Conservation (phyloP, 2,329 filamentous ascomycete species). For the Dactylellina sp. region DNA sequence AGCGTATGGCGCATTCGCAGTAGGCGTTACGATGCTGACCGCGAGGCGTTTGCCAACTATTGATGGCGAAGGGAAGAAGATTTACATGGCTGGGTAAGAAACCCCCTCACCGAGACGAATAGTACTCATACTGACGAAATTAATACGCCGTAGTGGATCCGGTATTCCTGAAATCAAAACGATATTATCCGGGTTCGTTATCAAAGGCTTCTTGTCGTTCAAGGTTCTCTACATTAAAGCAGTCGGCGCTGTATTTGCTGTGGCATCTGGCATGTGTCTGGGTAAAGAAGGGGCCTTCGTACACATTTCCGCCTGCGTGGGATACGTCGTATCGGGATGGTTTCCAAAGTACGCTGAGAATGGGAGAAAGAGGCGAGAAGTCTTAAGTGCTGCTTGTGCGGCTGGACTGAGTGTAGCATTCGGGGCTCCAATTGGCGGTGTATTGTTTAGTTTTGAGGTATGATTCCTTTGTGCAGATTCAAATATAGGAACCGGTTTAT, state of each 20-base stretch:
- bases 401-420: slow-evolving; percentile 72
- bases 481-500: too few relatives aligned
- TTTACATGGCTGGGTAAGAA: slow-evolving; percentile 11
- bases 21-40: slow-evolving; percentile 62
- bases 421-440: slow-evolving; percentile 73
- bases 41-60: slow-evolving; percentile 67
- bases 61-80: slow-evolving; percentile 52
- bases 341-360: slow-evolving; percentile 72
- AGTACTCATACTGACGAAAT: slow-evolving; percentile 63
- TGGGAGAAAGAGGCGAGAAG: slow-evolving; percentile 70
- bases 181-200: slow-evolving; percentile 72
- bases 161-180: slow-evolving; percentile 75
- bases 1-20: slow-evolving; percentile 60
- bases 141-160: slow-evolving; percentile 67
- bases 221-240: slow-evolving; percentile 71
- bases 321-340: slow-evolving; percentile 68
- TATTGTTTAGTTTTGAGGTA: slow-evolving; percentile 71
- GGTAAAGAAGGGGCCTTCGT: slow-evolving; percentile 74
- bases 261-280: slow-evolving; percentile 71
- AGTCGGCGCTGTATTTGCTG: slow-evolving; percentile 71
- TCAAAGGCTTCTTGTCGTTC: slow-evolving; percentile 70
- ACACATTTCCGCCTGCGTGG: slow-evolving; percentile 72
- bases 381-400: slow-evolving; percentile 71
- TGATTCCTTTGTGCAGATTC: slow-evolving; percentile 9
- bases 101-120: slow-evolving; percentile 27